These are phyloP conservation scores for Aethionema arabicum DNA, from an alignment of 345 rosid species.

Conservation along the genomic window DNA sequence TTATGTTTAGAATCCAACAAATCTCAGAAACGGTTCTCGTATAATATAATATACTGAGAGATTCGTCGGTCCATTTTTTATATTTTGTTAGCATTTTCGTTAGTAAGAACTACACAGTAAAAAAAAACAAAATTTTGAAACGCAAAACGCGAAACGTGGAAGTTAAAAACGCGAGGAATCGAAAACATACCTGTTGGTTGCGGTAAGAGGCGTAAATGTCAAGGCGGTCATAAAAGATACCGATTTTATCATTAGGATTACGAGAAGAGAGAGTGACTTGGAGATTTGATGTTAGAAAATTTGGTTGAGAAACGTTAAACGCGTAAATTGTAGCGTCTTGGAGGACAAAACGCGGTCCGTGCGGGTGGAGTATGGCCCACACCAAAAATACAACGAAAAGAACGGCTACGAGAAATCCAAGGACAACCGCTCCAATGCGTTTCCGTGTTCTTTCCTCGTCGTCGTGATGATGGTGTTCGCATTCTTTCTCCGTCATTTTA, in stretches of 20 bases:
- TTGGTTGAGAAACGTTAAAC: slow-evolving; percentile 71
- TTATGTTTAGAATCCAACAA: too few relatives aligned
- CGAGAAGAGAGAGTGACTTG: slow-evolving; percentile 77
- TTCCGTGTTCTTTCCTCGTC: slow-evolving; percentile 34
- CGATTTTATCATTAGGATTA: slow-evolving; percentile 72
- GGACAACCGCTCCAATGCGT: slow-evolving; percentile 27
- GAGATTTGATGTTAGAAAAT: slow-evolving; percentile 67
- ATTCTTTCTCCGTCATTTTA: slow-evolving; percentile 35
- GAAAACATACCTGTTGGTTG: slow-evolving; percentile 52
- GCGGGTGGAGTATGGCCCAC: slow-evolving; percentile 85
- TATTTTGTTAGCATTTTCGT: not conserved
- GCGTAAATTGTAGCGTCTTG: slow-evolving; percentile 82
- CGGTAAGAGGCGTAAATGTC: slow-evolving; percentile 69
- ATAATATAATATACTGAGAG: not conserved
- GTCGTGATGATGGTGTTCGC: slow-evolving; percentile 37
- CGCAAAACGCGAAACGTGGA: not conserved
- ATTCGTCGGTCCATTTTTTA: not conserved
- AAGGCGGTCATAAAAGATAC: slow-evolving; percentile 77
- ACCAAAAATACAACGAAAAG: slow-evolving; percentile 50
- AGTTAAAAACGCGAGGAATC: not conserved
- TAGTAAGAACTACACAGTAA: not conserved
- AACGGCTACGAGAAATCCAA: slow-evolving; percentile 26
- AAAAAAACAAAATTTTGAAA: not conserved
- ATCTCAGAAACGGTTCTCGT: not conserved
- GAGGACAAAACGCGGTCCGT: slow-evolving; percentile 66